phyloP scores from a whole-genome alignment of 129 eudicot genomes.

The Ambrosia artemisiifolia region DNA sequence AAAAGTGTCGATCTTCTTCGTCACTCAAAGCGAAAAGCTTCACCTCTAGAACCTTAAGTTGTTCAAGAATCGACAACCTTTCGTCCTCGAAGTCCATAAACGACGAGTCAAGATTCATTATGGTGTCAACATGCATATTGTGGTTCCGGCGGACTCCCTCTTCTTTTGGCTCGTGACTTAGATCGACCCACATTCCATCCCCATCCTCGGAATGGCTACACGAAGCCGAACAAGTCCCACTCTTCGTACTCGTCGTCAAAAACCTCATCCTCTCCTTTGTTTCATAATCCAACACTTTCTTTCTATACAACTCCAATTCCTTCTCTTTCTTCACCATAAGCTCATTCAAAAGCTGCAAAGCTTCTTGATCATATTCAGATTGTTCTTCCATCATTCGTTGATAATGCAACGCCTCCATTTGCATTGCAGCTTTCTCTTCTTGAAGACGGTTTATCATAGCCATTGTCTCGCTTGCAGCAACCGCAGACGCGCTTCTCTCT shows the following conservation, averaged over 20 bases:
- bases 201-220: conserved; percentile 91
- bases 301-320: conserved; percentile 62
- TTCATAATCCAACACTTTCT: conserved; percentile 80
- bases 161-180: conserved; percentile 63
- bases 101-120: conserved; percentile 62
- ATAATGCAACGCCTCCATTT: conserved; percentile 96
- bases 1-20: conserved; percentile 59
- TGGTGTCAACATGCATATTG: conserved; percentile 55
- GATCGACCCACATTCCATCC: conserved; percentile 70
- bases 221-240: conserved; percentile 67
- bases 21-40: conserved; percentile 78
- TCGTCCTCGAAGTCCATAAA: conserved; percentile 83
- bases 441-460: conserved; percentile 96
- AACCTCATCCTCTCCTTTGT: conserved; percentile 54
- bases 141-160: conserved; percentile 37
- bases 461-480: conserved; percentile 91
- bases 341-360: conserved; percentile 86
- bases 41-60: conserved; percentile 88
- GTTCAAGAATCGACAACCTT: conserved; percentile 80
- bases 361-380: conserved; percentile 98
- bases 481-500: conserved; percentile 90
- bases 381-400: conserved; percentile 99
- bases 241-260: conserved; percentile 49
- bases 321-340: conserved; percentile 86
- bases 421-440: conserved; percentile 96